A percentile compares a stretch with the other conserved stretches of the same genome.
phyloP scores from a whole-genome alignment of 2,329 filamentous ascomycete species.

The Claviceps fusiformis region DNA sequence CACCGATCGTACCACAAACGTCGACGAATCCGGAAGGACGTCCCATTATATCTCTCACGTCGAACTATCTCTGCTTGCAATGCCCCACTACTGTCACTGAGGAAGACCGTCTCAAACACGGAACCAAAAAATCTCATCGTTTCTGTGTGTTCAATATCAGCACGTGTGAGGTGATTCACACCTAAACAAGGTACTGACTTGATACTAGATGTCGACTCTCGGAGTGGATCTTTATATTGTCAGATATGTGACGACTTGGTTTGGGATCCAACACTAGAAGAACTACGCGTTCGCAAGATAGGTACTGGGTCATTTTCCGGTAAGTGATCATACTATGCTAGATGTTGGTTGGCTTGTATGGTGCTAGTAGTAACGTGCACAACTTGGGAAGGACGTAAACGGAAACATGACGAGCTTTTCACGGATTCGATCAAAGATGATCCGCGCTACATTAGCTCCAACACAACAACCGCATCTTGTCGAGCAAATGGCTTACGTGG shows the following conservation, averaged over 20 bases:
- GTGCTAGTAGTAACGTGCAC: not conserved
- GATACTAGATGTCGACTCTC: conserved; percentile 58
- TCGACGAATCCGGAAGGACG: conserved; percentile 43
- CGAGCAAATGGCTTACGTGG: conserved; percentile 78
- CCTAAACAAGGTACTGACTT: conserved; percentile 12
- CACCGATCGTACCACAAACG: conserved; percentile 51
- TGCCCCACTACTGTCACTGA: conserved; percentile 56
- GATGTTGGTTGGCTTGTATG: not conserved
- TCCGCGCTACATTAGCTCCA: conserved; percentile 60
- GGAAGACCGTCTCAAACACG: conserved; percentile 53
- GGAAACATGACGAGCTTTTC: conserved; percentile 61
- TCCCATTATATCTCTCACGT: conserved; percentile 46
- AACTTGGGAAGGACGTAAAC: conserved; percentile 44
- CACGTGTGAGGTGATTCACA: not conserved
- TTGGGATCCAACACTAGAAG: conserved; percentile 69
- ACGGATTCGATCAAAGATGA: conserved; percentile 54
- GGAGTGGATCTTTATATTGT: conserved; percentile 62
- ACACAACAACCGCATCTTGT: conserved; percentile 70
- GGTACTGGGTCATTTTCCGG: conserved; percentile 52
- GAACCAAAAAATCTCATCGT: conserved; percentile 53
- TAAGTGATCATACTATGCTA: conserved; percentile 16
- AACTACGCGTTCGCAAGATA: conserved; percentile 56
- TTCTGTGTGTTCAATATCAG: conserved; percentile 47
- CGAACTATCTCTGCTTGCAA: conserved; percentile 60
- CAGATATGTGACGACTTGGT: conserved; percentile 73